phyloP scores from a whole-genome alignment of 768 basidiomycete genomes.

The Termitomyces heimii region DNA sequence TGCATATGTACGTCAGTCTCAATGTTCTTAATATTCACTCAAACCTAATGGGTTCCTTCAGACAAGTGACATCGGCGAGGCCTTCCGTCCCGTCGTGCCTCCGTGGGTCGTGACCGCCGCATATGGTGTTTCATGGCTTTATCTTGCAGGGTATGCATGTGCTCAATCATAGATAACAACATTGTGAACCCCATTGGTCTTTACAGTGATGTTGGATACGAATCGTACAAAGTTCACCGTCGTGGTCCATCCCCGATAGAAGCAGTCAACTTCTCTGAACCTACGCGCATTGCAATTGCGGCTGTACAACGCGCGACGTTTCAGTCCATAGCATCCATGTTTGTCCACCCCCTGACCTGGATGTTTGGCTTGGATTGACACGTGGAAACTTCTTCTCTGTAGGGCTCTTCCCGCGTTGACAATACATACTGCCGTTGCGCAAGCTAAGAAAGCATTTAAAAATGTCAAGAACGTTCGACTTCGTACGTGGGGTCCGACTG shows the following conservation, averaged over 20 bases:
- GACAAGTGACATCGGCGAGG: constrained; percentile 82
- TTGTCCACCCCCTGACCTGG: constrained; percentile 20
- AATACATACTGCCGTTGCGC: constrained; percentile 76
- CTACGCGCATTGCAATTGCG: constrained; percentile 59
- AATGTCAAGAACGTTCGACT: constrained; percentile 52
- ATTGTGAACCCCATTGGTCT: not conserved
- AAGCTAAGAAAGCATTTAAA: constrained; percentile 62
- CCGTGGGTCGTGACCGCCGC: constrained; percentile 69
- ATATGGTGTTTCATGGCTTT: constrained; percentile 80
- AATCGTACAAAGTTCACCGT: constrained; percentile 72
- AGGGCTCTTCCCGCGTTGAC: constrained; percentile 84
- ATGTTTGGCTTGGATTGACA: constrained; percentile 4
- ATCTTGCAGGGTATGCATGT: constrained; percentile 48
- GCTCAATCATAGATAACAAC: not conserved
- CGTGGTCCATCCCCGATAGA: constrained; percentile 63
- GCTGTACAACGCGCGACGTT: constrained; percentile 74
- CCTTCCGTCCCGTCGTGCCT: constrained; percentile 73
- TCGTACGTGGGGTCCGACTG: constrained; percentile 71
- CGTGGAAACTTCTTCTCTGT: constrained; percentile 5
- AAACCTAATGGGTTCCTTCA: constrained; percentile 21
- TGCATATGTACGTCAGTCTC: constrained; percentile 54
- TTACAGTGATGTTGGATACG: constrained; percentile 67
- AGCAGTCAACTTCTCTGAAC: constrained; percentile 64
- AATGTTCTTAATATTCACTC: constrained; percentile 4
- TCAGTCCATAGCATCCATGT: constrained; percentile 82